Evolutionary conservation across 139 green algal genomes (phyloP).

Genomic region (Medakamo hakoo): DNA sequence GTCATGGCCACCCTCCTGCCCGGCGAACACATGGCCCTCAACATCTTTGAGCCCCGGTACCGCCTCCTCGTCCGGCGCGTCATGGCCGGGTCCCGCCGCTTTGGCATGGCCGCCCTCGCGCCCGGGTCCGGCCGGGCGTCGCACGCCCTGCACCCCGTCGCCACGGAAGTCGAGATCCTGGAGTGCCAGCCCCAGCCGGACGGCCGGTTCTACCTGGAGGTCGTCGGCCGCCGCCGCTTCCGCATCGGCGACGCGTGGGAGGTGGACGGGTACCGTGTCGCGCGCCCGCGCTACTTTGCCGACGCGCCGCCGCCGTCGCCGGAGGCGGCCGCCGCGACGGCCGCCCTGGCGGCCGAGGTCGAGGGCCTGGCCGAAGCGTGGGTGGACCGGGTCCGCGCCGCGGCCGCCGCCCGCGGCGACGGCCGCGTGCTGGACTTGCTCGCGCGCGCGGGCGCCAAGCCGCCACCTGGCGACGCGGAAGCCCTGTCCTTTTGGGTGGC

Average conservation of each 20-base stretch:
- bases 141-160: conserved; percentile 13
- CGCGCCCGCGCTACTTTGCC: conserved; percentile 10
- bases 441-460: conserved; percentile 16
- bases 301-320: conserved; percentile 9
- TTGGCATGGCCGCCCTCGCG: conserved; percentile 52
- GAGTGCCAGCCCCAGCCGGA: conserved; percentile 62
- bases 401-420: neutral
- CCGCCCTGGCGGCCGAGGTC: conserved; percentile 5
- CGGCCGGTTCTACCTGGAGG: conserved; percentile 55
- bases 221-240: conserved; percentile 43
- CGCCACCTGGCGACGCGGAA: conserved; percentile 13
- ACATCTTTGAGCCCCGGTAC: conserved; percentile 94
- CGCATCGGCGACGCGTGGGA: conserved; percentile 23
- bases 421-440: conserved; percentile 20
- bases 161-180: conserved; percentile 48
- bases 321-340: conserved; percentile 5
- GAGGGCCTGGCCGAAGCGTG: conserved; percentile 13
- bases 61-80: conserved; percentile 67
- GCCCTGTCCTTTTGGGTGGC: conserved; percentile 35
- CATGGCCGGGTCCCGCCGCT: conserved; percentile 51
- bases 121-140: conserved; percentile 1
- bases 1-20: conserved; percentile 76
- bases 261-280: conserved; percentile 59
- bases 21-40: conserved; percentile 68
- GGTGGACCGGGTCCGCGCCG: conserved; percentile 12